Base-by-base conservation (phyloP, 2,329 filamentous ascomycete species). In the Apiospora saccharicola region DNA sequence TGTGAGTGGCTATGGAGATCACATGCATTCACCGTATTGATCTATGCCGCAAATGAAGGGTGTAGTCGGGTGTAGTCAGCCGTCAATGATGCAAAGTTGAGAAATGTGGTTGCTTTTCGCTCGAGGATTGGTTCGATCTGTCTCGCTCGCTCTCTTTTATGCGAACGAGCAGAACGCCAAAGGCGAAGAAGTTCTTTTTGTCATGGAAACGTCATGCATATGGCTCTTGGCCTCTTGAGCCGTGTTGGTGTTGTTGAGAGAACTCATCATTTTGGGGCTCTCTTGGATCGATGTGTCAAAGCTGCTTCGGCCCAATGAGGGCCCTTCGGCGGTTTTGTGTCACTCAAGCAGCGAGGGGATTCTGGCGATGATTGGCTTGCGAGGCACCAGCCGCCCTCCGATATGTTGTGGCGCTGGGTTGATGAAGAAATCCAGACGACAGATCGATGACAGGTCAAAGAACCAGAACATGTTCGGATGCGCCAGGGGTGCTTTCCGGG, bases 241-340 rank as follows among this genome's bases (percentile, higher is more conserved):
- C 57, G 57, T 64, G 19, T 64, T 41, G 57, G 57, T 64, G 19
- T 64, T 64, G 57, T 64, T 64, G 57, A 41, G 57, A 41, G 57
- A 41, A 64, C 34, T 64, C 19, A 41, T 64, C 57, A 41, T 64
- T 41, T 41, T 41, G 34, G 34, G 34, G 34, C n/a, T 64, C 57
- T 30, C 57, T 37, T 64, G 22, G 57, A 64, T 64, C 57, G 57
- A 64, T 22, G 57, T 64, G 57, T 64, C 57, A 64, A 64, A 41
- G 22, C 12, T n/a, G 57, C 57, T 41, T 64, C 41, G 30, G 22
- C 22, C 57, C 57, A 64, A 64, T 64, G 57, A 64, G 3, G 14
- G n/a, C 7, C 4, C 34, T 37, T 12, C 6, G 34, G 57, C 34
- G 34, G 10, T 41, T n/a, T 24, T 41, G 57, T 64, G 57, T 64